phyloP scores from a whole-genome alignment of 2,329 filamentous ascomycete genomes.

The Monilinia aucupariae region DNA sequence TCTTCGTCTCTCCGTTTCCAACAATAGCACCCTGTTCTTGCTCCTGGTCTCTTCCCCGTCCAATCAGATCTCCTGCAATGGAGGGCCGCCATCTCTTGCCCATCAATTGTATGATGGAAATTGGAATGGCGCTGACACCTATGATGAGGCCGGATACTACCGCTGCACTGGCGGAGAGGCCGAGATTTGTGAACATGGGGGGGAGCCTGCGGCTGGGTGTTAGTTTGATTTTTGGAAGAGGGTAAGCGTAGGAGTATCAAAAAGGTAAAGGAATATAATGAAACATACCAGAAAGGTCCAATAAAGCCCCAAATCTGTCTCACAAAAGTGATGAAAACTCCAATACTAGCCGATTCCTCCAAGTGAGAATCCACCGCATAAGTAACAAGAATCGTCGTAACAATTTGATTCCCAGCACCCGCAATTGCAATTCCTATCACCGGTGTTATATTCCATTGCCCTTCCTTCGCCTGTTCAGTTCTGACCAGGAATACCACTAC shows the following conservation, averaged over 20 bases:
- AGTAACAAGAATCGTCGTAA: slow-evolving; percentile 36
- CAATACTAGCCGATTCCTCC: slow-evolving; percentile 48
- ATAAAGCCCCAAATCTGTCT: slow-evolving; percentile 48
- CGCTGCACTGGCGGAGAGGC: slow-evolving; percentile 36
- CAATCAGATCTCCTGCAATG: not conserved
- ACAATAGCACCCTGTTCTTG: not conserved
- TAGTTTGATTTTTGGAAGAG: not conserved
- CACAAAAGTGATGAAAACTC: slow-evolving; percentile 54
- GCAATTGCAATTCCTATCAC: slow-evolving; percentile 48
- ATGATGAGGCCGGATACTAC: slow-evolving; percentile 38
- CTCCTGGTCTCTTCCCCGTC: not conserved
- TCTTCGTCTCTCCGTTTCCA: not conserved
- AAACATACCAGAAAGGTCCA: slow-evolving; percentile 16
- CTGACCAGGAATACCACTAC: slow-evolving; percentile 50
- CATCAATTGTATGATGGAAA: slow-evolving; percentile 33
- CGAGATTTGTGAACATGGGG: slow-evolving; percentile 37
- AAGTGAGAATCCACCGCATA: slow-evolving; percentile 53
- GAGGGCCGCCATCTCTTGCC: slow-evolving; percentile 18
- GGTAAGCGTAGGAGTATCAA: accelerated
- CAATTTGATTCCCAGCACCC: slow-evolving; percentile 53
- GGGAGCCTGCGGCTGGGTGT: slow-evolving; percentile 34
- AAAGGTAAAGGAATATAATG: no score
- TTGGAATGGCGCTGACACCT: slow-evolving; percentile 34
- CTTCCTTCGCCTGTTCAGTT: slow-evolving; percentile 39
- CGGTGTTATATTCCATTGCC: slow-evolving; percentile 52